Base-by-base conservation (phyloP, 495 filamentous ascomycete species). In the Trichocladium uniseriatum region DNA sequence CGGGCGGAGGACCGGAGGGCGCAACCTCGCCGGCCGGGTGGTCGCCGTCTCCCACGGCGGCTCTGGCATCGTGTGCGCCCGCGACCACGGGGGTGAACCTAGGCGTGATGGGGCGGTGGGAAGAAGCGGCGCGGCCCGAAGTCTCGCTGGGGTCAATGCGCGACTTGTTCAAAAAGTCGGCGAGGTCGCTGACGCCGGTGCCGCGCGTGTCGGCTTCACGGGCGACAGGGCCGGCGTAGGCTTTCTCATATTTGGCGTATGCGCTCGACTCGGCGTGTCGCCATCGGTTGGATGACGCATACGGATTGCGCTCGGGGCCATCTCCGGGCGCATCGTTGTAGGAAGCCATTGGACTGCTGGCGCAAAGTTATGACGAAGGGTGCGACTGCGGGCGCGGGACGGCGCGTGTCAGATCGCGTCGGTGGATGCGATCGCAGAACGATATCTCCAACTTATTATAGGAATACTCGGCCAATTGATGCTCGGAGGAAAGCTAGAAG, bases 181-280 rank as follows among this genome's bases (percentile, higher is more conserved):
- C 69, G 6, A 79, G 68, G 24, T 75, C 72, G 41, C 51, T 57
- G 37, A 71, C 72, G 36, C 61, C 55, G 34, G 16, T 38, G 18
- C 53, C 49, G 43, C 53, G 65, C n/a, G 65, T 57, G 43, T 67
- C 63, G 38, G 70, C 60, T 16, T 70, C 71, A 42, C 69, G 66
- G 3, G 72, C 64, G 5, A 61, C 34, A n/a, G 57, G 57, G 40
- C 54, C 57, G 16, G 31, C 29, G 42, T 61, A 43, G 14, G 48
- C 39, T 8, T 20, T 24, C 22, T 58, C 55, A 21, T 40, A 58
- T 15, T 47, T 48, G 14, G 67, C 66, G 48, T 62, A 79, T 22
- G 72, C 66, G 5, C 66, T 60, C 3, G 74, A 77, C 51, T 79
- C 76, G 49, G 73, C 67, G 45, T 79, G 76, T 18, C 73, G 66